Evolutionary conservation across 768 basidiomycete genomes (phyloP).

Genomic region (Lanmaoa rubissima): DNA sequence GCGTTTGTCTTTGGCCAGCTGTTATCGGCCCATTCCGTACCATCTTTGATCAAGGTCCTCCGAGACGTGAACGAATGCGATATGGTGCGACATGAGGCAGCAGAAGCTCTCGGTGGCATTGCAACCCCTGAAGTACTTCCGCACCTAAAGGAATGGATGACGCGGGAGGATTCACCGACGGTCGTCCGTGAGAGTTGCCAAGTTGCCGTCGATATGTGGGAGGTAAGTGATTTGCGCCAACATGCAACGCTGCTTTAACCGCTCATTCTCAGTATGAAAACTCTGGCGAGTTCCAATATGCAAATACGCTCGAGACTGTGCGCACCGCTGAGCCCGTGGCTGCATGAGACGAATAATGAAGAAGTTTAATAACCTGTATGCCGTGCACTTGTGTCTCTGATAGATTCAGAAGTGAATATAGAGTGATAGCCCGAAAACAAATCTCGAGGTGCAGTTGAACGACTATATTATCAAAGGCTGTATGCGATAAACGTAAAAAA

Average conservation of each 20-base stretch:
- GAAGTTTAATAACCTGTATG: neutral
- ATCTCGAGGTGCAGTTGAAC: neutral
- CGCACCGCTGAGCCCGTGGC: constrained; percentile 6
- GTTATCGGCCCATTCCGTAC: constrained; percentile 83
- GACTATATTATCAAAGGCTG: neutral
- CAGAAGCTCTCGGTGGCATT: constrained; percentile 97
- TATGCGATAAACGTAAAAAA: neutral
- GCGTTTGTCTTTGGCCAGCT: constrained; percentile 98
- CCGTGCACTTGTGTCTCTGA: neutral
- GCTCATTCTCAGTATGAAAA: constrained; percentile 62
- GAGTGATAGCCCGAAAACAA: neutral
- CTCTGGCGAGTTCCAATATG: constrained; percentile 79
- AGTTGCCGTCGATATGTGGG: constrained; percentile 97
- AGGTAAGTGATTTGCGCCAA: constrained; percentile 48
- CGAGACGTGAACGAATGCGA: constrained; percentile 72
- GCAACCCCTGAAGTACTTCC: constrained; percentile 90
- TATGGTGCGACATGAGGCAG: constrained; percentile 99
- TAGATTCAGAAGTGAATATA: neutral
- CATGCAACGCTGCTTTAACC: neutral
- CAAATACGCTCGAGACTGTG: constrained; percentile 43
- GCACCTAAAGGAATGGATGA: constrained; percentile 82
- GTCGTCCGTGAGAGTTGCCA: constrained; percentile 96
- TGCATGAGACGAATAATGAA: constrained; percentile 13
- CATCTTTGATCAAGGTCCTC: constrained; percentile 78
- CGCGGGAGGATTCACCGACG: constrained; percentile 70